Percentiles rank a stretch among this genome's conserved stretches.
Evolutionary conservation across 768 basidiomycete species (phyloP).

Genomic region (Suillus lakei): DNA sequence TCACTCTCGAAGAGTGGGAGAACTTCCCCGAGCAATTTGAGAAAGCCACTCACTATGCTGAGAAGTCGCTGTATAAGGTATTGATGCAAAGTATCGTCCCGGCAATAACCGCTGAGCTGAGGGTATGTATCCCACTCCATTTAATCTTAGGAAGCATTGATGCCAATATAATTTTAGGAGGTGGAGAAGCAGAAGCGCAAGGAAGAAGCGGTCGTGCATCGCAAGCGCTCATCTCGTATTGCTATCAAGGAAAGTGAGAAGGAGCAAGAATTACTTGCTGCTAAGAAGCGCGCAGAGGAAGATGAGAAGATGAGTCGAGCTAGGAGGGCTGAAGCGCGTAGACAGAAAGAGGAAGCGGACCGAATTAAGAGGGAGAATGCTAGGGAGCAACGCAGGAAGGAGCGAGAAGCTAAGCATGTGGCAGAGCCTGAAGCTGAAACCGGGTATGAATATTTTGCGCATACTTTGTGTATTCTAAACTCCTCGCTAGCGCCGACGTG

Average conservation of each 20-base stretch:
- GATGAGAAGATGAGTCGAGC: conserved; percentile 70
- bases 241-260: conserved; percentile 80
- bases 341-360: conserved; percentile 61
- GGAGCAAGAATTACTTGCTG: conserved; percentile 68
- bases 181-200: conserved; percentile 61
- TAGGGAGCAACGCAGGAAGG: conserved; percentile 52
- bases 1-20: conserved; percentile 86
- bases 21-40: conserved; percentile 75
- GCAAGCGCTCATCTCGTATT: conserved; percentile 91
- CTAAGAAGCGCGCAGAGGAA: conserved; percentile 66
- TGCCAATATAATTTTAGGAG: conserved; percentile 49
- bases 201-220: conserved; percentile 78
- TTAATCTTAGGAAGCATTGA: conserved; percentile 3
- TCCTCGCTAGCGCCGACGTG: conserved; percentile 16
- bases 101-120: conserved; percentile 65
- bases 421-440: conserved; percentile 16
- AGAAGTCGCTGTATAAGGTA: conserved; percentile 77
- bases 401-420: conserved; percentile 37
- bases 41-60: conserved; percentile 76
- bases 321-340: conserved; percentile 58
- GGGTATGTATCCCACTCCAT: conserved; percentile 45
- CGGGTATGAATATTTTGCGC: conserved; percentile 17
- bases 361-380: conserved; percentile 59
- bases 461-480: conserved; percentile 19
- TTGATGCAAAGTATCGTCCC: conserved; percentile 73